Evolutionary conservation across 2,329 filamentous ascomycete genomes (phyloP), one percentile per base, ranked within the genome.

Genomic region (Ophioceras dolichostomum): DNA sequence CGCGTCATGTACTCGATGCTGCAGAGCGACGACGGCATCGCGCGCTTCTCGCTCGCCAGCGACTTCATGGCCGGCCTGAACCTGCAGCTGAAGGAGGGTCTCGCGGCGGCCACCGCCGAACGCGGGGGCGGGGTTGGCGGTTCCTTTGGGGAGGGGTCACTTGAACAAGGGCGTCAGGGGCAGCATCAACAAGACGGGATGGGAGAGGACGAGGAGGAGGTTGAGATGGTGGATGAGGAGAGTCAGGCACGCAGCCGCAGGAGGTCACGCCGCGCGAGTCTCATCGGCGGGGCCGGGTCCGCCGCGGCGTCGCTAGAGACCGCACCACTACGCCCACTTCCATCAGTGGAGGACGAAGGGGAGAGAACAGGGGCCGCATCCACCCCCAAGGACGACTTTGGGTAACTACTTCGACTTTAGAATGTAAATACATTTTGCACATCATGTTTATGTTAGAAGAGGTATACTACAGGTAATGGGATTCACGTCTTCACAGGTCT

Each of bases 171-270:
- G 41, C 32, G 12, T 20, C 17, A 12, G 21, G 5, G 4, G 32
- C 21, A 19, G 37, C 12, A 9, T 32, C 18, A 4, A 14, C 22
- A 27, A 51, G 16, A 3, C 41, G 39, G 22, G 46, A 47, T 21
- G 45, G 43, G 19, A 42, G 42, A 57, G 51, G 53, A 51, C 2
- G 48, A 51, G 22, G 54, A 65, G 36, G 59, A 55, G 8, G 51
- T 55, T n/a, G 54, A 68, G 44, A 57, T 50, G 3, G 60, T 68
- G 33, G 67, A 66, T 19, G 65, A 67, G 33, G 64, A 65, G 40
- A 76, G 67, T 42, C 73, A 79, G 51, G 65, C 70, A 16, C 58
- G 79, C 17, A 68, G 72, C 35, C 56, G 60, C 34, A 61, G 67
- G 19, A 61, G 60, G 38, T 67, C 72, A 3, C 58, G 70, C 47